Conservation (phyloP, 2,329 filamentous ascomycete species). For the Penicillium hordei region DNA sequence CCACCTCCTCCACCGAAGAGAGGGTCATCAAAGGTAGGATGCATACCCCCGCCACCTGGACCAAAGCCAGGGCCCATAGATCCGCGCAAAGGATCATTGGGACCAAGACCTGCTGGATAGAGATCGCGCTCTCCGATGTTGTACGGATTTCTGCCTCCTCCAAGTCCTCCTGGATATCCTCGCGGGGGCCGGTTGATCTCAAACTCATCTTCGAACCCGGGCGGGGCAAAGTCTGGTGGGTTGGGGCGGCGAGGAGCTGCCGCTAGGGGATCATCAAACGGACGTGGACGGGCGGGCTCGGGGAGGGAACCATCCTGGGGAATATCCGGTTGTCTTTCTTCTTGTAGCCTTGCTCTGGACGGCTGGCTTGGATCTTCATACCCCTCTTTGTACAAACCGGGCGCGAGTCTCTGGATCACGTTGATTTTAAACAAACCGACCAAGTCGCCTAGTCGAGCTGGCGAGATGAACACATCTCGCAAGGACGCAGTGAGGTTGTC, state of each 20-base stretch:
- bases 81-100: conserved; percentile 74
- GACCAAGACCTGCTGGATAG: conserved; percentile 57
- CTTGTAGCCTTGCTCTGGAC: conserved; percentile 43
- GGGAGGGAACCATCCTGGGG: conserved; percentile 55
- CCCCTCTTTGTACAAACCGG: conserved; percentile 72
- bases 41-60: conserved; percentile 79
- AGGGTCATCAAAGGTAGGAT: conserved; percentile 91
- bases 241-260: conserved; percentile 60
- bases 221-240: conserved; percentile 77
- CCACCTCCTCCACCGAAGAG: conserved; percentile 62
- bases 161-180: conserved; percentile 42
- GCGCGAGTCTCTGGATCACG: conserved; percentile 81
- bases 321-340: conserved; percentile 46
- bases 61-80: conserved; percentile 62
- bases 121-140: conserved; percentile 76
- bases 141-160: conserved; percentile 57
- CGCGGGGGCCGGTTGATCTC: conserved; percentile 72
- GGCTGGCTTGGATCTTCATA: conserved; percentile 61
- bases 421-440: conserved; percentile 71
- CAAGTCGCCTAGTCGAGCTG: conserved; percentile 67
- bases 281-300: conserved; percentile 65
- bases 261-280: conserved; percentile 66
- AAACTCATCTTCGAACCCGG: conserved; percentile 90
- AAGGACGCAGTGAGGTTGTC: conserved; percentile 36
- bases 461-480: conserved; percentile 70